These are phyloP conservation scores for Pythium vanterpoolii DNA, from an alignment of 352 stramenopile genomes.

Conservation along the genomic window DNA sequence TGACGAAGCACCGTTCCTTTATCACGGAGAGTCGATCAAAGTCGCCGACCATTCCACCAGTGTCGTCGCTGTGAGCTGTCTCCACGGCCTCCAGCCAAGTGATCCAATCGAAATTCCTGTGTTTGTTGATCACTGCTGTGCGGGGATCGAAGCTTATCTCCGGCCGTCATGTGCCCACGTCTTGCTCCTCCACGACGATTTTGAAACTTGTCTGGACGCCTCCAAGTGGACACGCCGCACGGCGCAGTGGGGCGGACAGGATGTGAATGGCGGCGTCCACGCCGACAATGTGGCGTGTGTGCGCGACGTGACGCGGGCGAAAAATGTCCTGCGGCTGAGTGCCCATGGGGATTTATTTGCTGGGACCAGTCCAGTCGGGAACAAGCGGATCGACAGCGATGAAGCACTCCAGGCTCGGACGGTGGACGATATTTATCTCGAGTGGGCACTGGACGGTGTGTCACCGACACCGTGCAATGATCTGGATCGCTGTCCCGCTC, in stretches of 20 bases:
- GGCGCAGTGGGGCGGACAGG: constrained; percentile 52
- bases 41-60: constrained; percentile 25
- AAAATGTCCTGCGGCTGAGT: constrained; percentile 38
- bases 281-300: constrained; percentile 46
- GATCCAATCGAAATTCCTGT: constrained; percentile 32
- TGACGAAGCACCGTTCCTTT: constrained; percentile 2
- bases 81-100: constrained; percentile 43
- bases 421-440: constrained; percentile 34
- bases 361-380: constrained; percentile 33
- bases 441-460: constrained; percentile 53
- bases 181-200: constrained; percentile 55
- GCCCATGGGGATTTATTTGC: constrained; percentile 54
- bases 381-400: constrained; percentile 6
- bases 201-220: constrained; percentile 35
- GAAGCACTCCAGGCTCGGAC: constrained; percentile 29
- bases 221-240: constrained; percentile 44
- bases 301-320: constrained; percentile 22
- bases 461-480: constrained; percentile 42
- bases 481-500: constrained; percentile 32
- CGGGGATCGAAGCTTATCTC: constrained; percentile 37
- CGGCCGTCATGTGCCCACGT: constrained; percentile 41
- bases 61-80: constrained; percentile 50
- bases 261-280: constrained; percentile 67
- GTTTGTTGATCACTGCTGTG: constrained; percentile 46
- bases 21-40: constrained; percentile 12